Conservation (phyloP, 352 stramenopile species). For the Achlya hypogyna region DNA sequence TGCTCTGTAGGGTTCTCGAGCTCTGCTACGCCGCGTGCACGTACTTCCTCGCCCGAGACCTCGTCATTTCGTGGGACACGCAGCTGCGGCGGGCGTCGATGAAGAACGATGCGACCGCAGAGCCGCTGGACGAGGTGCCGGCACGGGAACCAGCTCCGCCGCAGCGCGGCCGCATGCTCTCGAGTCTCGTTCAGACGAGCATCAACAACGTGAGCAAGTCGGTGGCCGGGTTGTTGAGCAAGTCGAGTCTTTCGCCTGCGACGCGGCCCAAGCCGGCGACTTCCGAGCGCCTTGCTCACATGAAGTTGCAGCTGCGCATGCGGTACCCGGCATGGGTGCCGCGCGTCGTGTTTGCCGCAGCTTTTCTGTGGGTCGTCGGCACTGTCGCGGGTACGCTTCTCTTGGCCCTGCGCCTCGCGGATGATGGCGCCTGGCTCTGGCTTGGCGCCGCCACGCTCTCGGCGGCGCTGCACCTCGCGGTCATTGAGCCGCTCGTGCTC, state of each 20-base stretch:
- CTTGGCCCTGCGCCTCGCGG: constrained; percentile 38
- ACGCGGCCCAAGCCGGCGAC: not conserved
- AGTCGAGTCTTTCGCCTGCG: not conserved
- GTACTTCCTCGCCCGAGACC: constrained; percentile 50
- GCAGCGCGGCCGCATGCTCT: constrained; percentile 9
- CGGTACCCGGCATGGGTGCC: constrained; percentile 63
- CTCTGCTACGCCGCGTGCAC: constrained; percentile 33
- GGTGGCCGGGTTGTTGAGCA: not conserved
- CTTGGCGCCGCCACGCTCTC: constrained; percentile 41
- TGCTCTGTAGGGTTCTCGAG: constrained; percentile 28
- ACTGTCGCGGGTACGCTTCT: constrained; percentile 39
- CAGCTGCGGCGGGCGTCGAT: constrained; percentile 29
- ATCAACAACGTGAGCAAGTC: constrained; percentile 19
- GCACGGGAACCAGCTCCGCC: not conserved
- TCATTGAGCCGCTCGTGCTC: constrained; percentile 46
- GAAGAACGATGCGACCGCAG: not conserved
- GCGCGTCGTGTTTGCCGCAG: constrained; percentile 39
- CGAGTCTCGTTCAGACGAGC: constrained; percentile 12
- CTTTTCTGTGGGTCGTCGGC: constrained; percentile 30
- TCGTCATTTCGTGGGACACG: constrained; percentile 49
- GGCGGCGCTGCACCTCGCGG: constrained; percentile 32
- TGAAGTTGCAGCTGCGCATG: constrained; percentile 24
- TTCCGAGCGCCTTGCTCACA: not conserved
- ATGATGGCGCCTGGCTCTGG: constrained; percentile 40
- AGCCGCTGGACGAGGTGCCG: not conserved